Base-by-base conservation (phyloP, 75 land plant species). In the Selaginella tamariscina region DNA sequence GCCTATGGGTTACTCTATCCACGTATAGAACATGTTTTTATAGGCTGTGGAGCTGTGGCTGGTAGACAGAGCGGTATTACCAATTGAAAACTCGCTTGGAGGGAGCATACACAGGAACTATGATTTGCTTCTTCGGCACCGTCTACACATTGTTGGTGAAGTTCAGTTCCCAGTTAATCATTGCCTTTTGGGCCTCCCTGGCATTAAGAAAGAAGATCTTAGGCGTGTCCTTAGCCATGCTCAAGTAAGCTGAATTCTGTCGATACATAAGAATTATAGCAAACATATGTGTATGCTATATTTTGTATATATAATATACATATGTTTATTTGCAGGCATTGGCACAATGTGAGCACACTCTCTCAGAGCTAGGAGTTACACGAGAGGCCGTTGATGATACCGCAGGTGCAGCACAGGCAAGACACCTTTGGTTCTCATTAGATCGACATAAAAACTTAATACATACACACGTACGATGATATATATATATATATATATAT, bases 391-490 rank as follows among this genome's bases (percentile, higher is more conserved):
- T 78, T 22, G 83, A 85, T 69, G 96, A 93, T 74, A 83, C 98
- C 60, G 98, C 98, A 21, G 84, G 80, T 69, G 91, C 98, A 65
- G 98, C 98, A 33, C 84, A 89, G 97, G 97, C 82, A 26, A 44
- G 29, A 13, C 23, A 5, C 55, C n/a, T 56, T 59, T 59, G 11
- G 20, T 49, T n/a, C n/a, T n/a, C n/a, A n/a, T n/a, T n/a, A n/a
- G n/a, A n/a, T n/a, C n/a, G n/a, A n/a, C n/a, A n/a, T n/a, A n/a
- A n/a, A n/a, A n/a, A n/a, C n/a, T n/a, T n/a, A n/a, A n/a, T n/a
- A n/a, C n/a, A n/a, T n/a, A n/a, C n/a, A n/a, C n/a, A n/a, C n/a
- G n/a, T n/a, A n/a, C n/a, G n/a, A n/a, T n/a, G n/a, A n/a, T n/a
- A n/a, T n/a, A n/a, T n/a, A n/a, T n/a, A n/a, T n/a, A n/a, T n/a